Base-by-base conservation (phyloP, 805 yeast species). In the Tanozyma kutaoensis region DNA sequence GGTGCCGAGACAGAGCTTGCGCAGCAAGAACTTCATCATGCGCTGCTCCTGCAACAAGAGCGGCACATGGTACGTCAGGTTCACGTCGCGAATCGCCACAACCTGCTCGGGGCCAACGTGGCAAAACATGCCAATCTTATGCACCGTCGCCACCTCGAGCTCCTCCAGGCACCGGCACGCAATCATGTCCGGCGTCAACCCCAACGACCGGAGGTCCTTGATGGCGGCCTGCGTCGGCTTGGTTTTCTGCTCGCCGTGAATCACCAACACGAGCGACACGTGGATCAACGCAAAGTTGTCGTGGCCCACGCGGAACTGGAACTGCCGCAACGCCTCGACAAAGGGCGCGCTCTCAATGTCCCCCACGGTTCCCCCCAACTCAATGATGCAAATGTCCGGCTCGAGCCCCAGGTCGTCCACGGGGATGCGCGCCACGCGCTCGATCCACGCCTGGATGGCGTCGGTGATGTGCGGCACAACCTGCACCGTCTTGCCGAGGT, bases 171-270 rank as follows among this genome's bases (percentile, higher is more conserved):
- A 91, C 63, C 99, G 75, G 64, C 97, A 88, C 31, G 97, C 98
- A 60, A 91, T 84, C 73, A 91, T 77, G 55, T 91, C 97, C 13
- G 97, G 97, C 21, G 76, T 72, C 51, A 91, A 70, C 45, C 99
- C 99, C 34, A 88, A 62, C 25, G 95, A 80, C 59, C 99, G 78
- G 56, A 91, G 69, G 55, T 91, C 98, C 54, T 85, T 84, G 48
- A 91, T 80, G 25, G 99, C 99, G 37, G 97, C 98, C 62, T 91
- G 99, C 9, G 99, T 91, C 32, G 99, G 99, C 58, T 91, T 91
- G 23, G 99, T 91, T 68, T 91, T 91, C 57, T 91, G 95, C 64
- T 91, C 99, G 36, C 97, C 98, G 43, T 86, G 94, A 46, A 91
- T 88, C 26, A 91, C 97, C 24, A 97, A 97, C 25, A 91, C 97